Base-by-base conservation (phyloP, 2,329 filamentous ascomycete species). In the Coniochaeta prunicola region DNA sequence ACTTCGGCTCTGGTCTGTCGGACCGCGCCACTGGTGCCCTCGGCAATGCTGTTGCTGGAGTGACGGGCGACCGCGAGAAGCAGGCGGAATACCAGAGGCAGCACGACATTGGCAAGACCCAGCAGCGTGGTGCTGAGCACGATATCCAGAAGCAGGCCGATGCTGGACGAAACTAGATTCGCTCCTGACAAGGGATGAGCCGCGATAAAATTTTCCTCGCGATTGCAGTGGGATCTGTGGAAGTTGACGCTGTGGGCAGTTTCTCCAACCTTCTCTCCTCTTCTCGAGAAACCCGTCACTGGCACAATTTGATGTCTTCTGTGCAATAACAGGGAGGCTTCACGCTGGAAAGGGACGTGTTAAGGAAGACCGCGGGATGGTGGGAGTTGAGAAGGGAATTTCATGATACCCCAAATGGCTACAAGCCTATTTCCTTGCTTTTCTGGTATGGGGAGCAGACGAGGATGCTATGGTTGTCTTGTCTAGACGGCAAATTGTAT, bases 61-160 rank as follows among this genome's bases (percentile, higher is more conserved):
- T 96, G 15, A 89, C 85, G 2, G 92, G 92, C 19, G 86, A 96
- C 70, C 76, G 78, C 54, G 73, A 77, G 30, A 84, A 84, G 60
- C 80, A 92, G 78, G 72, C 77, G 54, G 83, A 85, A 70, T 89
- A 85, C 69, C 78, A 89, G 71, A 71, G 80, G 65, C 77, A 88
- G 73, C 91, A 94, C 69, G 91, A 94, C 67, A 76, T 84, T 64
- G 92, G 92, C 64, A 96, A 73, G 86, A 90, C 89, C 21, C 80
- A 84, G 69, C 89, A 96, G 81, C 83, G 91, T 21, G 89, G 91
- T 56, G 92, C 88, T 1, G 92, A 96, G 81, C 76, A 81, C 38
- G 91, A 96, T 69, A 80, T 96, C 59, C 76, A 88, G 73, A 92
- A 91, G 83, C 78, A 90, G 78, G 82, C 78, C 0, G 80, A 84